phyloP scores from a whole-genome alignment of 768 basidiomycete genomes.

The Amyloporia xantha region DNA sequence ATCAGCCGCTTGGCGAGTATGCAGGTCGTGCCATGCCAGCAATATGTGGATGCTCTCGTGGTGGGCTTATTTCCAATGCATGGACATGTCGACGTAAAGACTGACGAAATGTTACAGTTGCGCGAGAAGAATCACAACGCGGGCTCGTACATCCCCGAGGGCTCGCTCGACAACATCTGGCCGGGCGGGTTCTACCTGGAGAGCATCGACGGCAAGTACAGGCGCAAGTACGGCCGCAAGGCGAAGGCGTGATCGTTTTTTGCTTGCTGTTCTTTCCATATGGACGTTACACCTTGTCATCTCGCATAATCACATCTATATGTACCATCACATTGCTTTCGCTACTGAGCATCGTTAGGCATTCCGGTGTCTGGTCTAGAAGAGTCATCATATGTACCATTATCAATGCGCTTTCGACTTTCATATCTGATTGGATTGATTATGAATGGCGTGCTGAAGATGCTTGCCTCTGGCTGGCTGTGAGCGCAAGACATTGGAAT shows the following conservation, averaged over 20 bases:
- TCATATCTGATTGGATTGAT: too few relatives aligned
- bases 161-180: slow-evolving; percentile 89
- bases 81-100: not conserved
- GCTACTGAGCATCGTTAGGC: not conserved
- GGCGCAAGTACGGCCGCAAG: slow-evolving; percentile 73
- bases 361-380: not conserved
- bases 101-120: slow-evolving; percentile 43
- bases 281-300: not conserved
- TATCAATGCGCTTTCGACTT: too few relatives aligned
- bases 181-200: slow-evolving; percentile 91
- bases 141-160: slow-evolving; percentile 75
- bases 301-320: slow-evolving; percentile 2
- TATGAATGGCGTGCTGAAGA: not conserved
- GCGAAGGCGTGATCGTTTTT: slow-evolving; percentile 21
- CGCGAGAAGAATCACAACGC: slow-evolving; percentile 97
- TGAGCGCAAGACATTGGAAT: not conserved
- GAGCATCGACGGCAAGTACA: slow-evolving; percentile 82
- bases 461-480: not conserved
- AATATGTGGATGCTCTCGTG: slow-evolving; percentile 79
- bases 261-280: not conserved
- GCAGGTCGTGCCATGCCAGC: slow-evolving; percentile 88
- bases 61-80: slow-evolving; percentile 36
- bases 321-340: slow-evolving; percentile 2
- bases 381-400: not conserved
- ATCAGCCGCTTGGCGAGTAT: slow-evolving; percentile 69